Evolutionary conservation across 2,329 filamentous ascomycete species (phyloP).

Genomic region (Apiospora hydei): DNA sequence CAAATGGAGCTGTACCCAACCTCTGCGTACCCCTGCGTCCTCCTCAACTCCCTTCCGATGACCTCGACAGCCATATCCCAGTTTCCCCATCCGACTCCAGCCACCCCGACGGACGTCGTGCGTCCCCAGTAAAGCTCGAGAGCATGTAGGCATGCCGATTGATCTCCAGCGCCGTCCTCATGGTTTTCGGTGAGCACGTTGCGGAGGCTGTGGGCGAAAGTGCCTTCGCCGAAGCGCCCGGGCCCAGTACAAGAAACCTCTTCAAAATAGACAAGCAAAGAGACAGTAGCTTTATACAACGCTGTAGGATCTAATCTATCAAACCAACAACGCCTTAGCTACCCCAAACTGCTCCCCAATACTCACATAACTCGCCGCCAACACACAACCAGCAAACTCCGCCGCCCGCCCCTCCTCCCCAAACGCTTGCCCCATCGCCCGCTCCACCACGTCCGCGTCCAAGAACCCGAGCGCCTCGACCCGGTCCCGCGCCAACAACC

Average conservation of each 20-base stretch:
- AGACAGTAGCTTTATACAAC: no score
- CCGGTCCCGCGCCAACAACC: conserved; percentile 45
- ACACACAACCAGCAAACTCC: conserved; percentile 47
- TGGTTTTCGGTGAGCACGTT: no score
- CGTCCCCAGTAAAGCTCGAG: no score
- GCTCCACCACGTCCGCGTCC: conserved; percentile 44
- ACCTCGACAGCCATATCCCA: neutral
- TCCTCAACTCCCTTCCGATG: neutral
- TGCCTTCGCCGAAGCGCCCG: no score
- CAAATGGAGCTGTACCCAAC: neutral
- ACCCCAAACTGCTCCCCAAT: conserved; percentile 52
- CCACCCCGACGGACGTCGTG: no score
- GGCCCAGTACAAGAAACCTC: no score
- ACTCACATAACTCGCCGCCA: conserved; percentile 52
- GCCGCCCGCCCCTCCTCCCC: conserved; percentile 40
- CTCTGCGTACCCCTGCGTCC: neutral
- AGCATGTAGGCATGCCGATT: no score
- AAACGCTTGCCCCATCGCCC: conserved; percentile 49
- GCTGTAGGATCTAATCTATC: neutral
- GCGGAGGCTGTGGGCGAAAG: no score
- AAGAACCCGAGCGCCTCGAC: conserved; percentile 50
- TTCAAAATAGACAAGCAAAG: no score
- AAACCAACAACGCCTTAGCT: neutral
- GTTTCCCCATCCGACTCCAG: neutral
- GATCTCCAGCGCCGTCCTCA: no score